These are phyloP conservation scores for Beauveria sp. DNA, from an alignment of 2,329 filamentous ascomycete species.

Conservation along the genomic window DNA sequence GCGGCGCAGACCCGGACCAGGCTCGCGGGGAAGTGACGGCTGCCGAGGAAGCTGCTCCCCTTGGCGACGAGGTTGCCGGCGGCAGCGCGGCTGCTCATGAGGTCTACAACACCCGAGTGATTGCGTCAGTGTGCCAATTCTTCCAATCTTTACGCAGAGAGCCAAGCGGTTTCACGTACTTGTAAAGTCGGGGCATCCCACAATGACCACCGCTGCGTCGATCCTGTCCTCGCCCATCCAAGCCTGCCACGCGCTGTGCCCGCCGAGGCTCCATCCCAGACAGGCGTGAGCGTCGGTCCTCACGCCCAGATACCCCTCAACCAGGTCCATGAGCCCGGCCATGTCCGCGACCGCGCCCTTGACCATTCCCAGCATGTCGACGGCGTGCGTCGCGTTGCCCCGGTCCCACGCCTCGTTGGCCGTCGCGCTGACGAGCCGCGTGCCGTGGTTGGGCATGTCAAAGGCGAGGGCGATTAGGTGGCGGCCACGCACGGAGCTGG, in stretches of 20 bases:
- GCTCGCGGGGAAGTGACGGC: constrained; percentile 64
- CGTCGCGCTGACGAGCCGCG: constrained; percentile 54
- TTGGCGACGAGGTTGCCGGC: constrained; percentile 50
- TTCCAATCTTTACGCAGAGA: too few relatives aligned
- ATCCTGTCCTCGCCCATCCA: constrained; percentile 73
- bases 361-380: constrained; percentile 83
- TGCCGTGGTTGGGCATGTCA: constrained; percentile 90
- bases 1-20: constrained; percentile 56
- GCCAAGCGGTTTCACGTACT: constrained; percentile 34
- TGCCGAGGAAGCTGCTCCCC: constrained; percentile 63
- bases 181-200: constrained; percentile 85
- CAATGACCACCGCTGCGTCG: constrained; percentile 68
- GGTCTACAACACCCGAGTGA: constrained; percentile 23
- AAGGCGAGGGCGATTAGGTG: constrained; percentile 77
- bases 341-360: constrained; percentile 69
- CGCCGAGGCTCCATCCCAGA: constrained; percentile 78
- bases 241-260: constrained; percentile 79
- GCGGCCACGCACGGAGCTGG: constrained; percentile 23
- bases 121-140: too few relatives aligned
- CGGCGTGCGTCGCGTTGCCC: constrained; percentile 74
- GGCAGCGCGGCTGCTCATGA: constrained; percentile 74
- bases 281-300: constrained; percentile 59
- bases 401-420: constrained; percentile 73
- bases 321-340: constrained; percentile 64
- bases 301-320: constrained; percentile 60